Conservation (phyloP, 2,329 filamentous ascomycete species). For the Cladosporium cucumerinum region DNA sequence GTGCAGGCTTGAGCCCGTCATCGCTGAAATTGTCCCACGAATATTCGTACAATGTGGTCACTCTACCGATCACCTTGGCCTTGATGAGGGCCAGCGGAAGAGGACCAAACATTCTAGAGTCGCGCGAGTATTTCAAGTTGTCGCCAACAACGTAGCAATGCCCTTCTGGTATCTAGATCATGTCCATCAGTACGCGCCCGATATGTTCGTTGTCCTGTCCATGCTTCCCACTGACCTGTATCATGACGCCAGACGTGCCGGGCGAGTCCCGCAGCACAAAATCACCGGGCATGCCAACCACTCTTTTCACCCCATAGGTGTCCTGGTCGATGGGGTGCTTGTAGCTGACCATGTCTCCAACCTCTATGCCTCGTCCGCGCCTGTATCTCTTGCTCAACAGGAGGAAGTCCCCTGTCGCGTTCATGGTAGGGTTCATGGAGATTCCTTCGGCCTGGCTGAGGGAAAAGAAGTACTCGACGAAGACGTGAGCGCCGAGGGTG, state of each 20-base stretch:
- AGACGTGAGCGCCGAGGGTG: conserved; percentile 32
- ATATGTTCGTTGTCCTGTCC: not conserved
- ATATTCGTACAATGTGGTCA: not conserved
- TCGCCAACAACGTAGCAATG: conserved; percentile 92
- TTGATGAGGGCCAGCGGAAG: conserved; percentile 79
- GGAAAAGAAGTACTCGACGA: conserved; percentile 56
- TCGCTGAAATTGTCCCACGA: not conserved
- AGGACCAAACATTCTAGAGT: conserved; percentile 83
- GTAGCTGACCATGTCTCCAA: conserved; percentile 85
- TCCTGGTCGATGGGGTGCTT: conserved; percentile 63
- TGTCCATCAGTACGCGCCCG: conserved; percentile 13
- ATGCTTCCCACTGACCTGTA: conserved; percentile 54
- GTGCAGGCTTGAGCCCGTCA: conserved; percentile 18
- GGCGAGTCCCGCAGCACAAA: conserved; percentile 68
- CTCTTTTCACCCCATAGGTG: conserved; percentile 68
- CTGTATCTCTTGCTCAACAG: conserved; percentile 66
- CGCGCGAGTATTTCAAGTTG: conserved; percentile 77
- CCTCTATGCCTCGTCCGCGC: conserved; percentile 61
- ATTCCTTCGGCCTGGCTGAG: conserved; percentile 63
- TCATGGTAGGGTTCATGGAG: conserved; percentile 86
- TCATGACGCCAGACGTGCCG: conserved; percentile 47
- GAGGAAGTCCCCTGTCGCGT: conserved; percentile 63
- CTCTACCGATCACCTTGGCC: conserved; percentile 67
- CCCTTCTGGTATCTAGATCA: conserved; percentile 73
- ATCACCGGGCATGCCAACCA: conserved; percentile 59